phyloP scores from a whole-genome alignment of 352 stramenopile species.

The Phytophthora pistaciae region DNA sequence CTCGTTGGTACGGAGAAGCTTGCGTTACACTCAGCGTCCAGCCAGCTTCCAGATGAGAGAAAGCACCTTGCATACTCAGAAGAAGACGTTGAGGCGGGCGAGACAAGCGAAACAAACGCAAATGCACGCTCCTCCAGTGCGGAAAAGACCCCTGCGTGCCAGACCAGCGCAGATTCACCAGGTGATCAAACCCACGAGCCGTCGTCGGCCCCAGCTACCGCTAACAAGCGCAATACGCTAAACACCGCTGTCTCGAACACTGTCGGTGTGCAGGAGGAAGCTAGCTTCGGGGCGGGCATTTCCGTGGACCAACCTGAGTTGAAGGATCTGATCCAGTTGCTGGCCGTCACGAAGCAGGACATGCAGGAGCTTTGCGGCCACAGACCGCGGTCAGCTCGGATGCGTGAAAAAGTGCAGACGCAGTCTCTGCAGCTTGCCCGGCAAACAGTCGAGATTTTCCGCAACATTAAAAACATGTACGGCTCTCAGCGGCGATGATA shows the following conservation, averaged over 20 bases:
- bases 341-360: slow-evolving; percentile 58
- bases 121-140: not conserved
- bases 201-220: not conserved
- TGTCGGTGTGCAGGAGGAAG: not conserved
- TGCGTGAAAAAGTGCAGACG: slow-evolving; percentile 74
- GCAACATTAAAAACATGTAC: slow-evolving; percentile 64
- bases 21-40: slow-evolving; percentile 52
- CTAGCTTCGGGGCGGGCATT: slow-evolving; percentile 13
- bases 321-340: slow-evolving; percentile 69
- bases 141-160: not conserved
- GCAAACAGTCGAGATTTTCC: slow-evolving; percentile 73
- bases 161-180: not conserved
- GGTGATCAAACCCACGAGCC: not conserved
- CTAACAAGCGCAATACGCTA: not conserved
- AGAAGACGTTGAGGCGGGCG: not conserved
- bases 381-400: slow-evolving; percentile 64
- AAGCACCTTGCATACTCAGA: slow-evolving; percentile 14
- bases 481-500: slow-evolving; percentile 32
- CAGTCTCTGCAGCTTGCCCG: slow-evolving; percentile 67
- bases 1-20: slow-evolving; percentile 44
- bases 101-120: not conserved
- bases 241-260: not conserved
- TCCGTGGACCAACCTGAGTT: slow-evolving; percentile 48
- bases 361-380: slow-evolving; percentile 61
- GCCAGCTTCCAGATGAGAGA: slow-evolving; percentile 41